Evolutionary conservation across 2,329 filamentous ascomycete species (phyloP).

Genomic region (Arthrobotrys sinensis): DNA sequence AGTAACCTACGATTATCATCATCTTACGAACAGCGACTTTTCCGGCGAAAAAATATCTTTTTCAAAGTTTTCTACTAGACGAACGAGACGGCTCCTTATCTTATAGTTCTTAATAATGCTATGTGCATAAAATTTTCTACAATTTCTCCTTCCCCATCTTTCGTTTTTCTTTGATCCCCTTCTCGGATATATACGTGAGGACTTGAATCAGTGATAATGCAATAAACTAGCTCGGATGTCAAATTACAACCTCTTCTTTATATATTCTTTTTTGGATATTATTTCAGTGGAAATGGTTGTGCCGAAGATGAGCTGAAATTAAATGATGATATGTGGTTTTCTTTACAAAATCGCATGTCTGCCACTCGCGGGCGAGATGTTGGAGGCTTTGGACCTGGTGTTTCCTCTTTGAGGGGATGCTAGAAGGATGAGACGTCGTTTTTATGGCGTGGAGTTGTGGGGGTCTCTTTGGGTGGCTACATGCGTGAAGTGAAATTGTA

Average conservation of each 20-base stretch:
- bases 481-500: too few species aligned
- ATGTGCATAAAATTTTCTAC: conserved; percentile 12
- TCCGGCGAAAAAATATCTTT: background rate
- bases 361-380: conserved; percentile 39
- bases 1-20: background rate
- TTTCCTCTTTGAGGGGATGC: background rate
- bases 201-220: background rate
- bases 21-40: background rate
- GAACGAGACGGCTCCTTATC: conserved; percentile 13
- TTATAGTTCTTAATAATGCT: conserved; percentile 34
- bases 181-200: background rate
- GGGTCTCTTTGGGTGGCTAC: conserved; percentile 29
- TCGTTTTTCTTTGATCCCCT: background rate
- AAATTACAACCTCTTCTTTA: conserved; percentile 84
- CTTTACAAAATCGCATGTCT: conserved; percentile 12
- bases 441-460: conserved; percentile 19
- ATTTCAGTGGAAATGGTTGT: conserved; percentile 86
- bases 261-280: conserved; percentile 71
- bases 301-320: conserved; percentile 99
- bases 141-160: conserved; percentile 7
- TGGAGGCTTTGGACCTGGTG: conserved; percentile 41
- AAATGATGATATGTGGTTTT: conserved; percentile 66
- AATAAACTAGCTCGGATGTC: conserved; percentile 88
- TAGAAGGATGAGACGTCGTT: conserved; percentile 43
- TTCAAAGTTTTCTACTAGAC: background rate